Conservation (phyloP, 148 eudicot species). For the Silene latifolia region DNA sequence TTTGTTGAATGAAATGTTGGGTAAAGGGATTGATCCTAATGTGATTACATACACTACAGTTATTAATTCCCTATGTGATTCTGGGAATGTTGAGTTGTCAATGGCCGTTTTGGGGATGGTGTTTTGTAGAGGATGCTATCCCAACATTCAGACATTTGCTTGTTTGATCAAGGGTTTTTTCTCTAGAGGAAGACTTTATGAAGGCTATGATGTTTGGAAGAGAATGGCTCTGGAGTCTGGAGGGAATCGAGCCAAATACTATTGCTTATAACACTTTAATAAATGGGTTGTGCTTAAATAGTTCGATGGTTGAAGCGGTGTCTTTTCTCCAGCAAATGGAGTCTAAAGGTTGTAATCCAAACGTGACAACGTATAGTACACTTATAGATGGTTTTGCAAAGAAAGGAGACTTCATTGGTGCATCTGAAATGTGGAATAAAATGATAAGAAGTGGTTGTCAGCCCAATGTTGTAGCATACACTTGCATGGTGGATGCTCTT, state of each 20-base stretch:
- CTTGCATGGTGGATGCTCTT: constrained; percentile 83
- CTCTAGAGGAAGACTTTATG: constrained; percentile 41
- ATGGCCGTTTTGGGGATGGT: constrained; percentile 58
- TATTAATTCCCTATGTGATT: constrained; percentile 49
- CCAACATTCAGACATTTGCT: constrained; percentile 56
- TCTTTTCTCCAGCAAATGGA: constrained; percentile 51
- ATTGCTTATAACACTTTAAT: constrained; percentile 65
- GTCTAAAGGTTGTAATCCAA: constrained; percentile 43
- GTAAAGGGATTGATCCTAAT: constrained; percentile 47
- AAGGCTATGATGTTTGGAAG: constrained; percentile 58
- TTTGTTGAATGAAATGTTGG: constrained; percentile 59
- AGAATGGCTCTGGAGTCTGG: constrained; percentile 49
- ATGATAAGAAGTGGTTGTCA: constrained; percentile 63
- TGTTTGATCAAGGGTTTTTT: constrained; percentile 65
- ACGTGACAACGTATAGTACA: constrained; percentile 62
- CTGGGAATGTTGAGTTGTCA: constrained; percentile 48
- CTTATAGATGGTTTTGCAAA: constrained; percentile 70
- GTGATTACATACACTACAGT: constrained; percentile 64
- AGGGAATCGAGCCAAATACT: constrained; percentile 56
- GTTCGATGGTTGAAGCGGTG: constrained; percentile 44
- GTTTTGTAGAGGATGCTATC: constrained; percentile 58
- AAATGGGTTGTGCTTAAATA: constrained; percentile 50
- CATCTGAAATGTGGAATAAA: constrained; percentile 70
- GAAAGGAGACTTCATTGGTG: constrained; percentile 52
- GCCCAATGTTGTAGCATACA: constrained; percentile 81